These are phyloP conservation scores for Claviceps pusilla DNA, from an alignment of 2,329 filamentous ascomycete genomes.

Conservation along the genomic window DNA sequence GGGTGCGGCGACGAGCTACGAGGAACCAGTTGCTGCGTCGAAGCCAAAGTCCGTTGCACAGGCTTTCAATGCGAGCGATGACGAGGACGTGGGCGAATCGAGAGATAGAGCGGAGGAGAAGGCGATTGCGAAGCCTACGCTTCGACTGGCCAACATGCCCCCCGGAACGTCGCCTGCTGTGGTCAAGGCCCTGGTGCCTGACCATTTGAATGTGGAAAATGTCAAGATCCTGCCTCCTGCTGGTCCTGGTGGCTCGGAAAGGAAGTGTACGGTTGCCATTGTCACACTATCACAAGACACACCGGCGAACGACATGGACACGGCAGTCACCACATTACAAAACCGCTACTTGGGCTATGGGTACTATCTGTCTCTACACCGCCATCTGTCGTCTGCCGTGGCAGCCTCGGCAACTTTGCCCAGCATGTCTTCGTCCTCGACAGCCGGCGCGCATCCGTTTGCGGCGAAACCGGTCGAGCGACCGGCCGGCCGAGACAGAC, in stretches of 20 bases:
- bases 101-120: slow-evolving; percentile 36
- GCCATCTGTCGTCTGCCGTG: slow-evolving; percentile 65
- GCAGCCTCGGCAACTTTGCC: slow-evolving; percentile 2
- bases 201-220: slow-evolving; percentile 51
- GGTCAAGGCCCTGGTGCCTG: slow-evolving; percentile 43
- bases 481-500: slow-evolving; percentile 13
- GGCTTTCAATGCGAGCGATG: slow-evolving; percentile 56
- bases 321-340: slow-evolving; percentile 60
- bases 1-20: slow-evolving; percentile 18
- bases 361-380: slow-evolving; percentile 63
- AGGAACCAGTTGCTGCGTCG: slow-evolving; percentile 22
- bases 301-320: slow-evolving; percentile 68
- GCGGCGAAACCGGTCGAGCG: slow-evolving; percentile 54
- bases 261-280: slow-evolving; percentile 62
- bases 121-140: slow-evolving; percentile 45
- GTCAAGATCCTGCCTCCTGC: slow-evolving; percentile 48
- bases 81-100: slow-evolving; percentile 34
- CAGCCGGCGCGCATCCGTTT: slow-evolving; percentile 49
- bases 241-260: slow-evolving; percentile 40
- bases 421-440: slow-evolving; percentile 16
- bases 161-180: slow-evolving; percentile 43
- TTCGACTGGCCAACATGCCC: slow-evolving; percentile 46
- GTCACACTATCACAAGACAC: slow-evolving; percentile 70
- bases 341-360: slow-evolving; percentile 77
- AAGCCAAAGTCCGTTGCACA: slow-evolving; percentile 45